phyloP scores from a whole-genome alignment of 257 asterid species.

The Capsicum pubescens region DNA sequence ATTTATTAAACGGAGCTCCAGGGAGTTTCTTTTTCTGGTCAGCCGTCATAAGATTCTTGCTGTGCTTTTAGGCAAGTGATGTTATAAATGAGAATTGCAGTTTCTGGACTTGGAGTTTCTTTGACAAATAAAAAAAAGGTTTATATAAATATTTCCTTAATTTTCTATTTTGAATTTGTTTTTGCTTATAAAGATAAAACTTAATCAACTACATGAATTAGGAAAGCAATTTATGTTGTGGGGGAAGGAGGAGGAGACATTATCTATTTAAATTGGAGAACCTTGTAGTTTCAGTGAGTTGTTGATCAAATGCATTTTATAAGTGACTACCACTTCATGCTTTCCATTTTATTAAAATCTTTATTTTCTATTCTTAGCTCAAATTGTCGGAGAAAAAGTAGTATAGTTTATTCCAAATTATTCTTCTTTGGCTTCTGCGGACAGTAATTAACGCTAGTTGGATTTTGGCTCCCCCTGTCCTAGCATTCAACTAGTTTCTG shows the following conservation, averaged over 20 bases:
- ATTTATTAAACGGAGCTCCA: neutral
- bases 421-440: slow-evolving; percentile 9
- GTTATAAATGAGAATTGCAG: slow-evolving; percentile 13
- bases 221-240: neutral
- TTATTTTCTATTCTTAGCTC: slow-evolving; percentile 17
- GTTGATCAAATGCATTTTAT: slow-evolving; percentile 21
- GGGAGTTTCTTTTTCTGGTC: neutral
- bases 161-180: neutral
- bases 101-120: slow-evolving; percentile 22
- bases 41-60: neutral
- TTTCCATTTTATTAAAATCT: neutral
- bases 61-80: slow-evolving; percentile 18
- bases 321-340: neutral
- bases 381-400: neutral
- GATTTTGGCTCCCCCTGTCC: neutral
- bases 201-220: neutral
- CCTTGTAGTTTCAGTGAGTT: neutral
- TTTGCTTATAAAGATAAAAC: neutral
- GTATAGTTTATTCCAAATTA: neutral
- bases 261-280: slow-evolving; percentile 15
- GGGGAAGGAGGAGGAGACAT: neutral
- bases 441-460: neutral
- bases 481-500: slow-evolving; percentile 14
- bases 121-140: neutral
- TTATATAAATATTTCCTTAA: neutral